Base-by-base conservation (phyloP, 305 asterid species). In the Fraxinus paxiana region DNA sequence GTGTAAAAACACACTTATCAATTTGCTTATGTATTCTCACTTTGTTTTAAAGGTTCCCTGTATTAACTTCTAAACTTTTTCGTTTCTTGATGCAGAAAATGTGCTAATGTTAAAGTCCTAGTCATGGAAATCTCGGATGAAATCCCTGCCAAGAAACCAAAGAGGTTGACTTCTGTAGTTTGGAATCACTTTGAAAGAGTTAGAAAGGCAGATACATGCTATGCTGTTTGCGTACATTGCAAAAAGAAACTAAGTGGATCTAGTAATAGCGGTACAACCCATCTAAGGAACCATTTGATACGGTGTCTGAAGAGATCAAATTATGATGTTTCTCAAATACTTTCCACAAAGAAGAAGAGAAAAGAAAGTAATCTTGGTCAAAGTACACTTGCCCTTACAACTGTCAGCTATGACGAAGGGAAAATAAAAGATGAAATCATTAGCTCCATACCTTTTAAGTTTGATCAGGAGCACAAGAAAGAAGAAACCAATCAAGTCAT, bases 191-290 rank as follows among this genome's bases (percentile, higher is more conserved):
- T 95, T 28, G 98, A 95, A 87, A 89, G 98, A 88, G 88, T 92
- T 65, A 88, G 88, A 82, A 95, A 93, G 89, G 98, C 93, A 18
- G 98, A 95, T 7, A 87, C 87, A 20, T 97, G 93, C 81, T 93
- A 92, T 88, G 99, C 99, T 54, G 95, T 93, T 83, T 95, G 99
- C 80, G 81, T 91, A 71, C 97, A 95, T 82, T 95, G 99, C 92
- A 93, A 92, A 61, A 95, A 95, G 94, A 93, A 92, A 88, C 92
- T 95, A 28, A 93, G 99, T 77, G 99, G 99, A 70, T 95, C 99
- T 22, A 93, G 98, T 87, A 93, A 93, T 79, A 95, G 98, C n/a
- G 98, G 98, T 80, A 95, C 98, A 41, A 95, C 98, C 41, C 98
- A 95, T 90, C 85, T 95, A 79, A 88, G 98, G 86, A 95, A 95